phyloP scores from a whole-genome alignment of 192 early-diverging fungal species.

The Gryganskiella cystojenkinii region DNA sequence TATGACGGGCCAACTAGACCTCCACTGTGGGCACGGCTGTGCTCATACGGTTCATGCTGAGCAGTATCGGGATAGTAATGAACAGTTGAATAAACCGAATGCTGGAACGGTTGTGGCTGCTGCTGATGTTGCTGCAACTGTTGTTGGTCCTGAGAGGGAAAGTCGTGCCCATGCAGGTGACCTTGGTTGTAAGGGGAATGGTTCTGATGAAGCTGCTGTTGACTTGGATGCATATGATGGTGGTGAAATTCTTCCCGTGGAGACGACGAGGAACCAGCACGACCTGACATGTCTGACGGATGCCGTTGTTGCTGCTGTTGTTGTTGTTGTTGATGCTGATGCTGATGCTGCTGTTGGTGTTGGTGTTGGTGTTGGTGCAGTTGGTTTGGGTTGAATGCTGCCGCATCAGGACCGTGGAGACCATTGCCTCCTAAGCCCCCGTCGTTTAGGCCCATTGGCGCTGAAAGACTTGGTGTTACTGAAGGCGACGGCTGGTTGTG shows the following conservation, averaged over 20 bases:
- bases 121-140: conserved; percentile 35
- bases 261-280: conserved; percentile 12
- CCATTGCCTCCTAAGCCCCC: no score
- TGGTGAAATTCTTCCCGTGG: conserved; percentile 39
- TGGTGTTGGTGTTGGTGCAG: no score
- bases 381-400: no score
- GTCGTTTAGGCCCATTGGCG: neutral
- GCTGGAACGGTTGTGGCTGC: conserved; percentile 20
- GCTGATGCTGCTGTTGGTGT: no score
- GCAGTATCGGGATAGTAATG: conserved; percentile 42
- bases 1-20: conserved; percentile 44
- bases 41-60: conserved; percentile 39
- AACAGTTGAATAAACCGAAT: conserved; percentile 11
- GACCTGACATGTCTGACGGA: conserved; percentile 25
- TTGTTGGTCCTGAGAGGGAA: conserved; percentile 26
- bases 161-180: conserved; percentile 16
- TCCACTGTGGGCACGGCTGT: conserved; percentile 34
- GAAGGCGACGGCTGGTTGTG: conserved; percentile 7
- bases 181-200: conserved; percentile 33
- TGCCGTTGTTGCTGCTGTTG: conserved; percentile 11
- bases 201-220: conserved; percentile 37
- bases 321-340: no score
- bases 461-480: neutral
- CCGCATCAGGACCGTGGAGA: no score
- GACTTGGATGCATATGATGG: conserved; percentile 18